Evolutionary conservation across 805 yeast species (phyloP).

Genomic region (Candida lessepsii): DNA sequence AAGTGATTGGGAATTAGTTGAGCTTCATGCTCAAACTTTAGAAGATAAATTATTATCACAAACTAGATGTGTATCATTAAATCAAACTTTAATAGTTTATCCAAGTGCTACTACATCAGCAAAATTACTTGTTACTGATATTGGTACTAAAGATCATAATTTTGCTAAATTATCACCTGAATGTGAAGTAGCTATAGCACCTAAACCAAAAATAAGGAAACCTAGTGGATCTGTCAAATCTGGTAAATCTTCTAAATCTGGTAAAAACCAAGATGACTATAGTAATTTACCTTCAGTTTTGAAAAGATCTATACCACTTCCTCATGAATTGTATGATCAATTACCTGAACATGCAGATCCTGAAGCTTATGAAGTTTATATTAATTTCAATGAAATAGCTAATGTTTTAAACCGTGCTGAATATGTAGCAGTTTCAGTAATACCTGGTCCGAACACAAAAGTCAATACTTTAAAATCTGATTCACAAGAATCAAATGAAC

Average conservation of each 20-base stretch:
- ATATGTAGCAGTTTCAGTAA: constrained; percentile 50
- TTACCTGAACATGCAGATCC: constrained; percentile 18
- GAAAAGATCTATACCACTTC: constrained; percentile 55
- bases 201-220: constrained; percentile 40
- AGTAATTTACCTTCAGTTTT: constrained; percentile 36
- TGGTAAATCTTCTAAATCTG: constrained; percentile 20
- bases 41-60: constrained; percentile 77
- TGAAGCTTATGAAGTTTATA: constrained; percentile 43
- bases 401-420: constrained; percentile 34
- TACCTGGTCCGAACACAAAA: constrained; percentile 49
- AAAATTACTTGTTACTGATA: constrained; percentile 47
- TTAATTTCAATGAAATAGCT: constrained; percentile 39
- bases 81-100: constrained; percentile 64
- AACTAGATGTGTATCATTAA: constrained; percentile 66
- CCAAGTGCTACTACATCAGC: constrained; percentile 64
- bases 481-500: constrained; percentile 9
- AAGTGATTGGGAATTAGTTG: constrained; percentile 90
- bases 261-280: constrained; percentile 24
- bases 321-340: constrained; percentile 41
- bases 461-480: constrained; percentile 17
- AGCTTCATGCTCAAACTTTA: constrained; percentile 71
- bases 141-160: constrained; percentile 41
- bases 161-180: constrained; percentile 58
- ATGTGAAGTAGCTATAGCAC: constrained; percentile 76
- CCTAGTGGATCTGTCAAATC: constrained; percentile 27